phyloP scores from a whole-genome alignment of 2,329 filamentous ascomycete genomes.

The Metarhizium humberi region DNA sequence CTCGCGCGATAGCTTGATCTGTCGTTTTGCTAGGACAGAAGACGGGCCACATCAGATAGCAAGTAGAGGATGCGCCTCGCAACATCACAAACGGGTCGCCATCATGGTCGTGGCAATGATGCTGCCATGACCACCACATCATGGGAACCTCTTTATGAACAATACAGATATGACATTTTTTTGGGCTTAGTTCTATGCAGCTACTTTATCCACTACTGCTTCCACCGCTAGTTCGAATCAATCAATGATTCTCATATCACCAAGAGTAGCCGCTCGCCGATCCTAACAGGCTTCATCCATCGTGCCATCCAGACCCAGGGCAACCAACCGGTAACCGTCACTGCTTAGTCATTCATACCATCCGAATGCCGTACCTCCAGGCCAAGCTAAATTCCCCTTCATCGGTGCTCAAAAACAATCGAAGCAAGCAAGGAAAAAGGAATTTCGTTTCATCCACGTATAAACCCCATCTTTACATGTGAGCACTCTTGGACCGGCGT shows the following conservation, averaged over 20 bases:
- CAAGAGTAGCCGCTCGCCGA: neutral
- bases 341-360: neutral
- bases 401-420: neutral
- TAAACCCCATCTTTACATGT: conserved; percentile 1
- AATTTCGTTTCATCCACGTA: neutral
- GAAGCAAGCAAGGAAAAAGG: neutral
- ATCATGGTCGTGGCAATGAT: neutral
- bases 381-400: neutral
- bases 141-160: neutral
- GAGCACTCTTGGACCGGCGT: conserved; percentile 4
- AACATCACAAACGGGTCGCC: neutral
- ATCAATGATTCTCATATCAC: neutral
- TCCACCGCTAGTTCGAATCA: neutral
- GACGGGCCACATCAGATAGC: neutral
- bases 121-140: neutral
- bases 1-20: neutral
- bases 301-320: neutral
- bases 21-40: neutral
- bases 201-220: neutral
- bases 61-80: neutral
- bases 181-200: neutral
- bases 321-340: neutral
- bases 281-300: neutral
- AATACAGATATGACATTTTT: conserved; percentile 2
- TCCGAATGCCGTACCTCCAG: neutral